Evolutionary conservation across 768 basidiomycete species (phyloP).

Genomic region (Lactifluus rugatus): DNA sequence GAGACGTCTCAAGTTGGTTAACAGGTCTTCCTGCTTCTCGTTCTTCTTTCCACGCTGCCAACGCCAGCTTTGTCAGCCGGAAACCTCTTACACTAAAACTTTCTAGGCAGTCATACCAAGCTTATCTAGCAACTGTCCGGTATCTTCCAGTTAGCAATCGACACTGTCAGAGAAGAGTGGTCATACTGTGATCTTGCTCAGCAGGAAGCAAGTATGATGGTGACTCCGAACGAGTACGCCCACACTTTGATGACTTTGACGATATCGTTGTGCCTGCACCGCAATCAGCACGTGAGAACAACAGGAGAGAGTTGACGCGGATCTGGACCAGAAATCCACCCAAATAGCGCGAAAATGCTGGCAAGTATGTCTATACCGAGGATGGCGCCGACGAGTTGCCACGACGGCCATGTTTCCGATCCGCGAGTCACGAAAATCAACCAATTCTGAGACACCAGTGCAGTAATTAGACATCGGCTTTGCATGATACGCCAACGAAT

Average conservation of each 20-base stretch:
- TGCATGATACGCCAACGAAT: not conserved
- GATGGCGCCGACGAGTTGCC: constrained; percentile 33
- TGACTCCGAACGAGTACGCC: constrained; percentile 34
- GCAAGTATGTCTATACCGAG: constrained; percentile 35
- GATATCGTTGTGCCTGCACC: constrained; percentile 27
- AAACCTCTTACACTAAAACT: not conserved
- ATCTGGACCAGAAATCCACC: constrained; percentile 34
- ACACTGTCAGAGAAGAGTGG: not conserved
- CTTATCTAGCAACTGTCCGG: constrained; percentile 28
- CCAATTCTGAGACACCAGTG: constrained; percentile 17
- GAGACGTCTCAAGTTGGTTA: constrained; percentile 31
- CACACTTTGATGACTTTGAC: constrained; percentile 35
- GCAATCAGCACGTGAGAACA: not conserved
- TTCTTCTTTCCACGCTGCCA: constrained; percentile 27
- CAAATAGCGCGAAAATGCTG: constrained; percentile 32
- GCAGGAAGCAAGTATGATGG: constrained; percentile 28
- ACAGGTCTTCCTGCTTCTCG: constrained; percentile 32
- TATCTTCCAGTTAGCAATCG: not conserved
- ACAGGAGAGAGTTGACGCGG: constrained; percentile 20
- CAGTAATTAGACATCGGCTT: not conserved
- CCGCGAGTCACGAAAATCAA: constrained; percentile 29
- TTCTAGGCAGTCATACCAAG: constrained; percentile 27
- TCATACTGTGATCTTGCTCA: constrained; percentile 28
- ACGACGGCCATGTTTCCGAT: constrained; percentile 28
- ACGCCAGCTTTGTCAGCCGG: not conserved